Conservation (phyloP, 2,329 filamentous ascomycete species). For the Spiromastix sp. region DNA sequence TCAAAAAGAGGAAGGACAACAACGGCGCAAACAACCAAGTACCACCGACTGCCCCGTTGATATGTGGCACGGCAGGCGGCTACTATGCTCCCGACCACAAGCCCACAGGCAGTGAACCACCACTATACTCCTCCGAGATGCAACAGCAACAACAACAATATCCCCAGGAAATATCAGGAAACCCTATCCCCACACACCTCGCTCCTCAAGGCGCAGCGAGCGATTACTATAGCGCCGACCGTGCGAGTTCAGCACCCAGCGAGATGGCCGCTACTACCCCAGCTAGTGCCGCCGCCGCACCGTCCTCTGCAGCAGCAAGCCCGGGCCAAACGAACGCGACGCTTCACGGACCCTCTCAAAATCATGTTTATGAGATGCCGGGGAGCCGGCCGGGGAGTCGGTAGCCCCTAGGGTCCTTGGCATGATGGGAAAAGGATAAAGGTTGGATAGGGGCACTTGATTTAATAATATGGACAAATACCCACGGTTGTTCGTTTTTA, state of each 20-base stretch:
- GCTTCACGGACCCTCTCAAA: conserved; percentile 10
- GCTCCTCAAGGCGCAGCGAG: conserved; percentile 1
- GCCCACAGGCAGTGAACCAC: conserved; percentile 1
- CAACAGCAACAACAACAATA: too few relatives aligned
- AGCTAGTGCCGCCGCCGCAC: not conserved
- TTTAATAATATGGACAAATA: too few relatives aligned
- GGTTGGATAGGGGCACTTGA: too few relatives aligned
- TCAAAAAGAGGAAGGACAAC: conserved; percentile 8
- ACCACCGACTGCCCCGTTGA: conserved; percentile 3
- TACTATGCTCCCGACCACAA: conserved; percentile 11
- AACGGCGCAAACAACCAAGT: not conserved
- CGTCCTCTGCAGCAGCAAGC: not conserved
- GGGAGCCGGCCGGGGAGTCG: too few relatives aligned
- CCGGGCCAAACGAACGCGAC: conserved; percentile 8
- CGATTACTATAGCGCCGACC: conserved; percentile 9
- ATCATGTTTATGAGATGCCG: conserved; percentile 13
- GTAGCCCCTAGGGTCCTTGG: too few relatives aligned
- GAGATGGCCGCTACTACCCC: not conserved
- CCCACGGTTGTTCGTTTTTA: too few relatives aligned
- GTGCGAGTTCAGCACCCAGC: conserved; percentile 3
- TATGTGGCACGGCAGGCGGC: conserved; percentile 4
- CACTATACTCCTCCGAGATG: conserved; percentile 8
- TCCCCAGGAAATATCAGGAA: conserved; percentile 8
- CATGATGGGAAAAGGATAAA: too few relatives aligned
- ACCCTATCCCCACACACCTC: conserved; percentile 3